Base-by-base conservation (phyloP, 768 basidiomycete species). In the Collybia mongolica region DNA sequence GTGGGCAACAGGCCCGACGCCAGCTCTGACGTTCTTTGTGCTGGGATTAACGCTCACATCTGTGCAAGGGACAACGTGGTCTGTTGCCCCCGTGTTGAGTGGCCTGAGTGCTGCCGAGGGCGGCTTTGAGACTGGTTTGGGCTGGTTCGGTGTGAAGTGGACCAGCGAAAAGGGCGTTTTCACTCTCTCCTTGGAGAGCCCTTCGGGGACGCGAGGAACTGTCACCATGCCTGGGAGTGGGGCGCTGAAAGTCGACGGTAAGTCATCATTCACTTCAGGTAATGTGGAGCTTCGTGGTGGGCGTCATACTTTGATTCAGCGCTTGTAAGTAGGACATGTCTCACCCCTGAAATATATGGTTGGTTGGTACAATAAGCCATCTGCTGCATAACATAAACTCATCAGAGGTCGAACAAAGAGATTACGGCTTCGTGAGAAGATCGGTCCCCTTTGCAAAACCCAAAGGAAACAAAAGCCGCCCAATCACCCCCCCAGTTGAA, bases 1-100 rank as follows among this genome's bases (percentile, higher is more conserved):
- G 3, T 79, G 77, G 77, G 65, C 71, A 44, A 73, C 75, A 4
- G 76, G 77, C 12, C 75, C 77, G 1, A 79, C 77, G 3, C 72
- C 74, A 19, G 75, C 76, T 22, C 60, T 79, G 39, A 74, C 75
- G 2, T 75, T 72, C 61, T 74, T 75, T 52, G 63, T 78, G 24
- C 66, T 77, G 23, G 77, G 76, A 3, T 63, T 80, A 28, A 69
- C 63, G 20, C 51, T 76, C 14, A 74, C 72, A 5, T 64, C 74
- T 6, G 66, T 68, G 1, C 64, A 69, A 55, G 77, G 77, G 9
- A 48, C 54, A 8, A 72, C 67, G 1, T 79, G 76, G 76, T 62
- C 64, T 5, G 57, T 79, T 29, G 71, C 71, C 17, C 76, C 76
- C 1, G 71, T 75, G 18, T 56, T 69, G 15, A 69, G 73, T 19